Conservation (phyloP, 768 basidiomycete genomes). For the Rhodotorula kratochvilovae region DNA sequence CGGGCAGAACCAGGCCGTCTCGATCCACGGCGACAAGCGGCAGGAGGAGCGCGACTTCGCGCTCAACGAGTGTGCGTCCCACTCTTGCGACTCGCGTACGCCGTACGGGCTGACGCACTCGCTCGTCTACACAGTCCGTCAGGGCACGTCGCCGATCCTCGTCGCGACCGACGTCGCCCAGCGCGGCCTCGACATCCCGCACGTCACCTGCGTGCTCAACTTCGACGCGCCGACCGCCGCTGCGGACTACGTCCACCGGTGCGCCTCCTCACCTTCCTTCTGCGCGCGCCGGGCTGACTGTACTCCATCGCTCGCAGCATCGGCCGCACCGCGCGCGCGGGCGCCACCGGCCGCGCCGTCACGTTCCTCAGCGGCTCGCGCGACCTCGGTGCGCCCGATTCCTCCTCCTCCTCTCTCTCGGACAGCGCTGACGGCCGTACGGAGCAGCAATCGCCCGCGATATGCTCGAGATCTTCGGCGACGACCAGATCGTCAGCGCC, state of each 20-base stretch:
- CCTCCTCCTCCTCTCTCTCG: too few relatives aligned
- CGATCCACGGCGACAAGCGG: conserved; percentile 98
- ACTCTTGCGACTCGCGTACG: conserved; percentile 44
- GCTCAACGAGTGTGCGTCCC: conserved; percentile 74
- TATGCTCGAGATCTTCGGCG: not conserved
- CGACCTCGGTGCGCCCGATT: not conserved
- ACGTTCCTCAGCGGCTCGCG: conserved; percentile 65
- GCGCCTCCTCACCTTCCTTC: not conserved
- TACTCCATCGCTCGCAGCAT: conserved; percentile 49
- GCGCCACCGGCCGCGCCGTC: conserved; percentile 78
- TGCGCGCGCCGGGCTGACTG: too few relatives aligned
- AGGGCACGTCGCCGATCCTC: conserved; percentile 62
- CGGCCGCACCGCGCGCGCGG: conserved; percentile 84
- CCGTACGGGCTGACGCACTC: not conserved
- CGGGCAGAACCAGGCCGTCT: conserved; percentile 85
- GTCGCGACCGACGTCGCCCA: conserved; percentile 99
- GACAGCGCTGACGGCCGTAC: not conserved
- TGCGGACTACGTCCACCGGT: conserved; percentile 64
- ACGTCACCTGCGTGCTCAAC: conserved; percentile 83
- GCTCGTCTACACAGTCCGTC: conserved; percentile 43
- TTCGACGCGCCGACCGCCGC: conserved; percentile 49
- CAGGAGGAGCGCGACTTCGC: conserved; percentile 99
- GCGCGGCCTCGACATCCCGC: conserved; percentile 98
- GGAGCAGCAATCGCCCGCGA: not conserved
- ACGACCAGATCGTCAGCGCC: not conserved